These are phyloP conservation scores for Leptodermis oblonga DNA, from an alignment of 257 asterid species.

Conservation along the genomic window DNA sequence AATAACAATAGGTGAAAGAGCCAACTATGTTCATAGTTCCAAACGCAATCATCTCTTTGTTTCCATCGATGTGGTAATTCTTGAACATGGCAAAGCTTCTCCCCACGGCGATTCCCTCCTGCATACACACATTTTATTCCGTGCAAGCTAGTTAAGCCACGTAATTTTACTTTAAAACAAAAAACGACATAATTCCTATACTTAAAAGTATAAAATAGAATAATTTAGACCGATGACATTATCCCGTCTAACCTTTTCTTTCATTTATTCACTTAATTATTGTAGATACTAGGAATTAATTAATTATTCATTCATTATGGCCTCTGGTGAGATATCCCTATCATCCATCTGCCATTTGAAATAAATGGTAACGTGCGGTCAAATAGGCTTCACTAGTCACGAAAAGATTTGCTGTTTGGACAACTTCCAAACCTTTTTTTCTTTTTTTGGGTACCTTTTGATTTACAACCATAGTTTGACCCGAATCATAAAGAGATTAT, in stretches of 20 bases:
- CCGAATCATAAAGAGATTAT: no score
- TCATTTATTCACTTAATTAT: no score
- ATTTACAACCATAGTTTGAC: no score
- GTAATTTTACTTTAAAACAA: no score
- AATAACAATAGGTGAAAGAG: conserved; percentile 87
- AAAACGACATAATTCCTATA: no score
- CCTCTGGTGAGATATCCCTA: not conserved
- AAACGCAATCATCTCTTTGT: conserved; percentile 95
- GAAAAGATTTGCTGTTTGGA: not conserved
- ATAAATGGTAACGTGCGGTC: not conserved
- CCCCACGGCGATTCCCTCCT: conserved; percentile 99
- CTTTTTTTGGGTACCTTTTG: no score
- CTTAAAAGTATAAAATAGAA: no score
- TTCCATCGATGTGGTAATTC: conserved; percentile 90
- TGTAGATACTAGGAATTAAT: not conserved
- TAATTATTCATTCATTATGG: no score
- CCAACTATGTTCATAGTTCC: conserved; percentile 95
- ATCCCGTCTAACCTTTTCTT: no score
- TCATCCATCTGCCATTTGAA: not conserved
- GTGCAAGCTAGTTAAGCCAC: no score
- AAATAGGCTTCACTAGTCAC: not conserved
- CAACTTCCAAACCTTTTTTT: conserved; percentile 1
- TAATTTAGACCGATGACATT: no score
- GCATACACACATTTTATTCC: no score
- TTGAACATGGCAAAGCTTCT: conserved; percentile 94